A percentile compares a stretch with the other conserved stretches of the same genome.
phyloP scores from a whole-genome alignment of 345 rosid species.

The Rhodamnia argentea region DNA sequence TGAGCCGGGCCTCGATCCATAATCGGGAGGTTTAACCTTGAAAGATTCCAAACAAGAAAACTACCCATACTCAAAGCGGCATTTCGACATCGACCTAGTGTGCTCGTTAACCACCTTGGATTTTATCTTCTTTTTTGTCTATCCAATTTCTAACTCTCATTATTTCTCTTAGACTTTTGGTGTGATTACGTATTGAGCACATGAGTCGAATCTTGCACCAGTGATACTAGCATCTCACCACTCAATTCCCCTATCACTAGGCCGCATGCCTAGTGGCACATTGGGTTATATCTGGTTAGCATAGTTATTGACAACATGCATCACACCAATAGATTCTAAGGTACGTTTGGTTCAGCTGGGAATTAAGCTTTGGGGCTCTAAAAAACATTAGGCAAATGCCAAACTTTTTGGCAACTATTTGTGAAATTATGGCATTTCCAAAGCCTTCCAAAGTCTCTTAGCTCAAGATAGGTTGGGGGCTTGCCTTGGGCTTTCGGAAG shows the following conservation, averaged over 20 bases:
- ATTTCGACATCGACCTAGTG: neutral
- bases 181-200: neutral
- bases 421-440: neutral
- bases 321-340: neutral
- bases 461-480: neutral
- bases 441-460: too few species aligned
- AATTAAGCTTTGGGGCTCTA: neutral
- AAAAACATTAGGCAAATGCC: neutral
- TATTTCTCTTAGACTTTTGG: neutral
- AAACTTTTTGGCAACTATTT: neutral
- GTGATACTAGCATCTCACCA: neutral
- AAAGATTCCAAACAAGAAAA: neutral
- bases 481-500: neutral
- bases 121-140: neutral
- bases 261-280: neutral
- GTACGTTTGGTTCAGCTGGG: neutral
- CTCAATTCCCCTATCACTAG: neutral
- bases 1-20: fast-evolving
- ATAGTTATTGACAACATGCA: neutral
- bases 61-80: neutral
- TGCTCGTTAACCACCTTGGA: neutral
- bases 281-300: neutral
- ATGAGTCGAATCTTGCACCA: neutral
- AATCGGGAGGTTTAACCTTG: neutral
- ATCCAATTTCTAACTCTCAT: neutral